A percentile compares a stretch with the other conserved stretches of the same genome.
Evolutionary conservation across 2,329 filamentous ascomycete species (phyloP).

Genomic region (Claviceps sp.): DNA sequence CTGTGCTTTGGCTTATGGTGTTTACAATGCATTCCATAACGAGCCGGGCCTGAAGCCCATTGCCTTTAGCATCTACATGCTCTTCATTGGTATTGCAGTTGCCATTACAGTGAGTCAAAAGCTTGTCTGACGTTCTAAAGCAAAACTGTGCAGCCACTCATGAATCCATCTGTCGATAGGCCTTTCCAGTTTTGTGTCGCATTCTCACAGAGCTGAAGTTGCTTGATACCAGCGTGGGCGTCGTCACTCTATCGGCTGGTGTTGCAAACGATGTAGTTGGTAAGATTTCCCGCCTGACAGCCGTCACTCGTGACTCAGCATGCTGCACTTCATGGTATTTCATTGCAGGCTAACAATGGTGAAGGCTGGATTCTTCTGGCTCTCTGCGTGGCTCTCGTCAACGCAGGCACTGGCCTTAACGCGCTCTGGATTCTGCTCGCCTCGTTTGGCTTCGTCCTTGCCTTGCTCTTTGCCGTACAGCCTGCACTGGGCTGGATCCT

Average conservation of each 20-base stretch:
- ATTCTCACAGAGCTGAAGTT: conserved; percentile 87
- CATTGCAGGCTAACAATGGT: background rate
- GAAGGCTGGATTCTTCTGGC: conserved; percentile 72
- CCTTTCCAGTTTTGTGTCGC: conserved; percentile 81
- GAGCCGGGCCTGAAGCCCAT: conserved; percentile 27
- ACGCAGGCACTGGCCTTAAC: conserved; percentile 67
- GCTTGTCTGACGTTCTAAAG: too few species aligned
- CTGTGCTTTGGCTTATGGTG: conserved; percentile 64
- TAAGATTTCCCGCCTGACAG: conserved; percentile 6
- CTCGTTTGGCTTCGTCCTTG: conserved; percentile 59
- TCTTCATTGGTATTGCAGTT: conserved; percentile 84
- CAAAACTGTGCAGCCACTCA: background rate
- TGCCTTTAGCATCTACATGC: conserved; percentile 40
- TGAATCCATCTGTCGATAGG: conserved; percentile 18
- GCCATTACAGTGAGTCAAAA: conserved; percentile 54
- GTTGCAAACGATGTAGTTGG: conserved; percentile 72
- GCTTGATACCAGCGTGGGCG: conserved; percentile 67
- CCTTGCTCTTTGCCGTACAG: conserved; percentile 59
- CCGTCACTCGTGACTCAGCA: background rate
- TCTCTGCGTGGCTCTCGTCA: conserved; percentile 84
- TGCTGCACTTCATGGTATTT: background rate
- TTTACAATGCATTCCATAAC: conserved; percentile 58
- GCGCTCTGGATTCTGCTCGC: conserved; percentile 76
- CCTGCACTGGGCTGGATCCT: conserved; percentile 66
- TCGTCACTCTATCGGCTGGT: conserved; percentile 80